A percentile compares a stretch with the other conserved stretches of the same genome.
phyloP scores from a whole-genome alignment of 768 basidiomycete species.

The Lactifluus echinatus region DNA sequence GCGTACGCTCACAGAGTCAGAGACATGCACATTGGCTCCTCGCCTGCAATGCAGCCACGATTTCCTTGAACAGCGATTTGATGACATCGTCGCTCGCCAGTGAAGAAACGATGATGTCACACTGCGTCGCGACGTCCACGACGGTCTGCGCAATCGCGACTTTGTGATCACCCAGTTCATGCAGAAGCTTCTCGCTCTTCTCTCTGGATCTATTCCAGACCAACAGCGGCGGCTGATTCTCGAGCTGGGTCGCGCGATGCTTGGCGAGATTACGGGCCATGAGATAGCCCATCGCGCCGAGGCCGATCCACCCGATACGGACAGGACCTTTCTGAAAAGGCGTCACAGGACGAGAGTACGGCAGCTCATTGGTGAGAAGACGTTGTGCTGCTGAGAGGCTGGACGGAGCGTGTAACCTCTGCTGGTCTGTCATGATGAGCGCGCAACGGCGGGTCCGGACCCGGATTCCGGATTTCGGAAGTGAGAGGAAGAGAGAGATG shows the following conservation, averaged over 20 bases:
- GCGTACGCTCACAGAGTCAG: neutral
- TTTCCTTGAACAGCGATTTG: conserved; percentile 48
- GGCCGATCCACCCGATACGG: conserved; percentile 41
- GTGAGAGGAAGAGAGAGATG: neutral
- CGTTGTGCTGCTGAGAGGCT: conserved; percentile 12
- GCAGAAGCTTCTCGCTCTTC: conserved; percentile 49
- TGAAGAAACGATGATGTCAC: conserved; percentile 69
- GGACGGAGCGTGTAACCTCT: conserved; percentile 3
- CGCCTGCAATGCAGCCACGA: conserved; percentile 54
- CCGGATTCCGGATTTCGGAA: too few relatives aligned
- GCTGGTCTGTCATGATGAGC: too few relatives aligned
- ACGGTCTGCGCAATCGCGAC: conserved; percentile 42
- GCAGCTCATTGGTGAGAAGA: conserved; percentile 22
- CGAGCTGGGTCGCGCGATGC: conserved; percentile 32
- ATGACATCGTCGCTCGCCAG: conserved; percentile 67
- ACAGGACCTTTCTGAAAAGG: conserved; percentile 30
- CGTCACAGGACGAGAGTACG: conserved; percentile 54
- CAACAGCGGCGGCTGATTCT: conserved; percentile 42
- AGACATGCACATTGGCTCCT: conserved; percentile 6
- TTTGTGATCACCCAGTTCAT: conserved; percentile 46
- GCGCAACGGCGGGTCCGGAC: too few relatives aligned
- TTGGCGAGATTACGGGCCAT: conserved; percentile 79
- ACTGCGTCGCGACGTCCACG: conserved; percentile 24
- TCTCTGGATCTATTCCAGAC: conserved; percentile 68
- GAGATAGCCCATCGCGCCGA: conserved; percentile 62